Conservation (phyloP, 2,329 filamentous ascomycete genomes). For the Tolypocladium cylindrosporum region DNA sequence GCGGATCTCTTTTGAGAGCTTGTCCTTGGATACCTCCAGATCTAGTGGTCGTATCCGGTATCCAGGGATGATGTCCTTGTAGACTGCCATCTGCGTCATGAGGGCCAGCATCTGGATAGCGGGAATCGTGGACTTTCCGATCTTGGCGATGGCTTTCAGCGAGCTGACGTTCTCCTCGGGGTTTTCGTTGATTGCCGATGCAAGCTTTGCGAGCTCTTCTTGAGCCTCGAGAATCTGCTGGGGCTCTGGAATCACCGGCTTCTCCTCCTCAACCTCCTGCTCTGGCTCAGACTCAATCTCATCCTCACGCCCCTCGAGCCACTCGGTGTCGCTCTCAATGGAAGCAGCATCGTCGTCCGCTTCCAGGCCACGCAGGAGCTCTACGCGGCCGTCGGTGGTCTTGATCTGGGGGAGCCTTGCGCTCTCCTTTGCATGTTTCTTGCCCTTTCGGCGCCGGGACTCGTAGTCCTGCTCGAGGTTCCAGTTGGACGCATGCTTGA, state of each 20-base stretch:
- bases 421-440: slow-evolving; percentile 61
- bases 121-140: slow-evolving; percentile 58
- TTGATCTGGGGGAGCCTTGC: slow-evolving; percentile 71
- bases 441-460: slow-evolving; percentile 65
- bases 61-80: slow-evolving; percentile 92
- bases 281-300: slow-evolving; percentile 38
- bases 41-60: slow-evolving; percentile 81
- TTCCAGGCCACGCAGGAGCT: slow-evolving; percentile 46
- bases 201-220: slow-evolving; percentile 82
- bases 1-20: slow-evolving; percentile 86
- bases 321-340: slow-evolving; percentile 48
- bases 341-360: slow-evolving; percentile 53
- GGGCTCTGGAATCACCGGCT: slow-evolving; percentile 58
- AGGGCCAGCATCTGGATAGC: slow-evolving; percentile 79
- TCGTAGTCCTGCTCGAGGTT: slow-evolving; percentile 91
- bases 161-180: slow-evolving; percentile 81
- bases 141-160: slow-evolving; percentile 67
- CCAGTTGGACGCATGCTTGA: slow-evolving; percentile 71
- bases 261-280: slow-evolving; percentile 37
- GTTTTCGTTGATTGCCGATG: slow-evolving; percentile 73
- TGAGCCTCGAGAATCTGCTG: slow-evolving; percentile 81
- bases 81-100: slow-evolving; percentile 79
- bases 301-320: slow-evolving; percentile 53
- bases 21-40: slow-evolving; percentile 65
- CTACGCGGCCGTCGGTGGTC: slow-evolving; percentile 64